A percentile compares a stretch with the other conserved stretches of the same genome.
Evolutionary conservation across 768 basidiomycete species (phyloP).

Genomic region (Termitomyces sp.): DNA sequence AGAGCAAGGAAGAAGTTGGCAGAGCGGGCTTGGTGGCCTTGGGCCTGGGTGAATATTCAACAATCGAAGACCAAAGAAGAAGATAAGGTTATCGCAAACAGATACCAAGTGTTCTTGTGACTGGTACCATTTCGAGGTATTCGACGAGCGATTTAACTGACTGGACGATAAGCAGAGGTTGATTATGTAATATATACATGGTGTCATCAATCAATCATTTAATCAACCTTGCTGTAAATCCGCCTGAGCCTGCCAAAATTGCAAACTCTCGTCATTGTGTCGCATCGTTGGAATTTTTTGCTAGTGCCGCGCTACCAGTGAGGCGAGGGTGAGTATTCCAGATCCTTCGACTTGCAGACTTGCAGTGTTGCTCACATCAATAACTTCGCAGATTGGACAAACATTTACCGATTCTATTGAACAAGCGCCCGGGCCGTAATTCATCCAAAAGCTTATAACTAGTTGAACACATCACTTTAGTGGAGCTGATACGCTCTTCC

Average conservation of each 20-base stretch:
- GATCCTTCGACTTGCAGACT: neutral
- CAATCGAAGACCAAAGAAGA: neutral
- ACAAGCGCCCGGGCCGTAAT: neutral
- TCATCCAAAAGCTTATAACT: neutral
- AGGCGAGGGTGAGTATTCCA: neutral
- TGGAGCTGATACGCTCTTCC: conserved; percentile 1
- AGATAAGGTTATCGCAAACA: neutral
- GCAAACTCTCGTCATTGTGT: neutral
- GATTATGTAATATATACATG: neutral
- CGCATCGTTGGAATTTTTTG: neutral
- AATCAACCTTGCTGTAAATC: neutral
- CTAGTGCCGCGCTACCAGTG: neutral
- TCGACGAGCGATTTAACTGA: neutral
- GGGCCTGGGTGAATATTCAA: neutral
- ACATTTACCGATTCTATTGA: neutral
- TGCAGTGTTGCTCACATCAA: neutral
- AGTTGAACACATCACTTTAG: neutral
- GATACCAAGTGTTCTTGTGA: neutral
- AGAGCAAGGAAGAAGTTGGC: neutral
- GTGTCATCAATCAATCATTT: neutral
- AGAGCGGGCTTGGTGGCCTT: neutral
- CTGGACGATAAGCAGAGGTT: neutral
- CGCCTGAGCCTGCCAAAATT: neutral
- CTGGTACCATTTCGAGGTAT: neutral
- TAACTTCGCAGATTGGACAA: neutral